Base-by-base conservation (phyloP, 2,329 filamentous ascomycete genomes). In the Tricladium varicosporioides region DNA sequence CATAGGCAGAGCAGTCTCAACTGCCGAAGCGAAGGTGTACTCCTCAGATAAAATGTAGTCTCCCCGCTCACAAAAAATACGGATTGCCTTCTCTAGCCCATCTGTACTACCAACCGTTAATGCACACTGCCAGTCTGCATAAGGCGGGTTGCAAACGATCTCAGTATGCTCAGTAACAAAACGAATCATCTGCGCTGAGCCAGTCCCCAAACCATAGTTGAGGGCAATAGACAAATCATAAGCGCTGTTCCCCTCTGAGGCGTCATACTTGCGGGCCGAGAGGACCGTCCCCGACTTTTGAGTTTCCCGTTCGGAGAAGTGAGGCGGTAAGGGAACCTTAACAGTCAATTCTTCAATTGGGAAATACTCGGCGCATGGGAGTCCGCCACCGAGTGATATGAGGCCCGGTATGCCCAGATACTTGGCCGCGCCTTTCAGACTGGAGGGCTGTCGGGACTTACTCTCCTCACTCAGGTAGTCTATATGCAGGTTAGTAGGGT, bases 131-230 rank as follows among this genome's bases (percentile, higher is more conserved):
- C 94, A 99, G 75, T 99, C 92, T 15, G 86, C 81, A 71, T 97
- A 97, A 0, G 90, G 91, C 14, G 93, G 92, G 60, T 84, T 80
- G 73, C 91, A 90, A 14, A 96, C 85, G 55, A 97, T 84, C 75
- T 99, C 93, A 0, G 92, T 96, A 74, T 97, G 94, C 77, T 99
- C 94, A 0, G 92, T 95, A 51, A 97, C 80, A 76, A 89, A 97
- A 59, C 94, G 86, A 61, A 97, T 77, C 72, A 99, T 79, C 75
- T 96, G 94, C 2, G 91, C 88, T 10, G 91, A 85, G 15, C 94
- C 94, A 15, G 85, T 85, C 8, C 92, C 87, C 75, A 96, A 92
- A 33, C 89, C 91, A 72, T 99, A 99, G 75, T 99, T 97, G 71
- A 97, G 86, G 1, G 89, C 89, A 60, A 95, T 91, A 47, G 89